A percentile compares a stretch with the other conserved stretches of the same genome.
Conservation (phyloP, 495 filamentous ascomycete genomes). For the Hamigera avellanea region DNA sequence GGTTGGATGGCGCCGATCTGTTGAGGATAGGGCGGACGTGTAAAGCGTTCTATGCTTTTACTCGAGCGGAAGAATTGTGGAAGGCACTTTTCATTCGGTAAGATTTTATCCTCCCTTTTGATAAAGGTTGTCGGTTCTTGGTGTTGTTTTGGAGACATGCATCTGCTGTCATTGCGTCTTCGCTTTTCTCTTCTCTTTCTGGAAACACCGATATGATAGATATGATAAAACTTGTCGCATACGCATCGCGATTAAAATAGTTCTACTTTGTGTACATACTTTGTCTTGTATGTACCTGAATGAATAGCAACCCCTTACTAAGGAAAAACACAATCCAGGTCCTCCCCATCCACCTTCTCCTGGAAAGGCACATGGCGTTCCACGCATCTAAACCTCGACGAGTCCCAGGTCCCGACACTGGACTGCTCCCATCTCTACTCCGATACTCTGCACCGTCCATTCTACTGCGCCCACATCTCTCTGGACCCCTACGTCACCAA, state of each 20-base stretch:
- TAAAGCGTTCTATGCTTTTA: slow-evolving; percentile 81
- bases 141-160: too few species aligned
- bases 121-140: neutral
- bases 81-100: slow-evolving; percentile 78
- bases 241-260: too few species aligned
- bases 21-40: slow-evolving; percentile 67
- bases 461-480: slow-evolving; percentile 71
- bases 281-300: neutral
- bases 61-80: slow-evolving; percentile 81
- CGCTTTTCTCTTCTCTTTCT: too few species aligned
- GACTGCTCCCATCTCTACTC: slow-evolving; percentile 76
- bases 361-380: slow-evolving; percentile 86
- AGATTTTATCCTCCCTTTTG: slow-evolving; percentile 22
- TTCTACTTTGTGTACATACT: too few species aligned
- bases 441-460: slow-evolving; percentile 82
- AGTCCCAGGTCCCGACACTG: slow-evolving; percentile 37
- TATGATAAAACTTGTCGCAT: too few species aligned
- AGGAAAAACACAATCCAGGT: slow-evolving; percentile 17
- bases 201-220: too few species aligned
- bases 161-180: too few species aligned
- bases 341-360: slow-evolving; percentile 34
- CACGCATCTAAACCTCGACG: slow-evolving; percentile 57
- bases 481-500: slow-evolving; percentile 51
- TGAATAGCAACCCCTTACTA: neutral
- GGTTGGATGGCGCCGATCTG: slow-evolving; percentile 52